Base-by-base conservation (phyloP, 2,329 filamentous ascomycete species). In the Calonectria pseudoreteaudii region DNA sequence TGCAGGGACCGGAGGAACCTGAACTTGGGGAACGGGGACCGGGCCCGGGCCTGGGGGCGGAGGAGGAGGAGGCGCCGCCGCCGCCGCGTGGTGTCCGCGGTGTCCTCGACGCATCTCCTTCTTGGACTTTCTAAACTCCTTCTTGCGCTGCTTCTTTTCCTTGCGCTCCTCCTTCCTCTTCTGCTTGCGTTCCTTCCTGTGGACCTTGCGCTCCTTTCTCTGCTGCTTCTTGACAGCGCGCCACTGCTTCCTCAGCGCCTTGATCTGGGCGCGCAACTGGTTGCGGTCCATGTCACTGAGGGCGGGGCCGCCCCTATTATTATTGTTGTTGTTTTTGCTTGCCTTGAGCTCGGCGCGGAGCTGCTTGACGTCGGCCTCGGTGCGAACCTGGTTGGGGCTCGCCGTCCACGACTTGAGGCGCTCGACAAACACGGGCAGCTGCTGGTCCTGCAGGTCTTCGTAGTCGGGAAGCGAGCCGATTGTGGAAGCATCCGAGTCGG, bases 391-490 rank as follows among this genome's bases (percentile, higher is more conserved):
- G 0, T 90, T 86, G 0, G 90, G 89, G 47, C 86, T 84, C 11
- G 85, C 81, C 2, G 90, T 85, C 89, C 90, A 92, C 10, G 84
- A 80, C 28, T 84, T 76, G 20, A 92, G 83, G 4, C 85, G 85
- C 16, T 84, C 79, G 58, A 85, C 85, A 18, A 87, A 86, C 1
- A 87, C 73, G 2, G 88, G 86, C 1, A 91, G 83, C 79, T 91
- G 89, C 23, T 83, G 78, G 67, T 87, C 86, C 16, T 80, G 81
- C 2, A 92, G 83, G 52, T 89, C 86, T 71, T 91, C 88, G 77
- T 88, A 88, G 68, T 88, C 86, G 0, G 90, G 89, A 1, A 92
- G 87, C 2, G 89, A 91, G 44, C 87, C 89, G 68, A 91, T 82
- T 2, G 88, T 89, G 0, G 84, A 86, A 13, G 30, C 66, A 30